phyloP scores from a whole-genome alignment of 306 rosid genomes.

The Psophocarpus tetragonolobus region DNA sequence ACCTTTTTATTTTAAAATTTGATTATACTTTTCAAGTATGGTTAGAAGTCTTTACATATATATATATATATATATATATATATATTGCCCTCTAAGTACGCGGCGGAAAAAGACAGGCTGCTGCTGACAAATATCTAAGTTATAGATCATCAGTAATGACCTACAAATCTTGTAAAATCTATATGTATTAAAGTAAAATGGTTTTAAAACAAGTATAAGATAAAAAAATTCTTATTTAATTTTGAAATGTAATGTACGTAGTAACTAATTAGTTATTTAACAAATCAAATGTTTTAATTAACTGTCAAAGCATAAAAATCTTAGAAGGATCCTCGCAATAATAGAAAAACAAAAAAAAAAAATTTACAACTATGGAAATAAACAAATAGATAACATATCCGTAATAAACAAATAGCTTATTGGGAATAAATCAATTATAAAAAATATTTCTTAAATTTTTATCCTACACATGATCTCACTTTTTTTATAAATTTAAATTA shows the following conservation, averaged over 20 bases:
- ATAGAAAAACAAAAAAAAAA: not conserved
- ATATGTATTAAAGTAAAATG: not conserved
- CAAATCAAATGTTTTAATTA: not conserved
- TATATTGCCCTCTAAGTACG: not conserved
- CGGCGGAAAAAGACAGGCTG: not conserved
- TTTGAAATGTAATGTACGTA: not conserved
- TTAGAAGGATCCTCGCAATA: not conserved
- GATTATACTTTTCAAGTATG: not conserved
- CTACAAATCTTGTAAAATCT: slow-evolving; percentile 7
- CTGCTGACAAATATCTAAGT: not conserved
- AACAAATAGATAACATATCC: not conserved
- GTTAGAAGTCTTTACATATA: not conserved
- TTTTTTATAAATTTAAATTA: no score
- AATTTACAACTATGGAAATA: not conserved
- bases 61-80: not conserved
- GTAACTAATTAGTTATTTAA: not conserved
- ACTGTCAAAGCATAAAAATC: not conserved
- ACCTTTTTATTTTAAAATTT: not conserved
- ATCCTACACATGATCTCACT: no score
- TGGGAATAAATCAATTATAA: not conserved
- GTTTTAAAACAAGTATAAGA: not conserved
- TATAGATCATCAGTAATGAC: not conserved
- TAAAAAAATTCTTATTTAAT: not conserved
- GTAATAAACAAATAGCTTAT: not conserved
- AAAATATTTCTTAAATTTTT: no score